Conservation (phyloP, 2,329 filamentous ascomycete species). For the Gnomoniopsis smithogilvyi region DNA sequence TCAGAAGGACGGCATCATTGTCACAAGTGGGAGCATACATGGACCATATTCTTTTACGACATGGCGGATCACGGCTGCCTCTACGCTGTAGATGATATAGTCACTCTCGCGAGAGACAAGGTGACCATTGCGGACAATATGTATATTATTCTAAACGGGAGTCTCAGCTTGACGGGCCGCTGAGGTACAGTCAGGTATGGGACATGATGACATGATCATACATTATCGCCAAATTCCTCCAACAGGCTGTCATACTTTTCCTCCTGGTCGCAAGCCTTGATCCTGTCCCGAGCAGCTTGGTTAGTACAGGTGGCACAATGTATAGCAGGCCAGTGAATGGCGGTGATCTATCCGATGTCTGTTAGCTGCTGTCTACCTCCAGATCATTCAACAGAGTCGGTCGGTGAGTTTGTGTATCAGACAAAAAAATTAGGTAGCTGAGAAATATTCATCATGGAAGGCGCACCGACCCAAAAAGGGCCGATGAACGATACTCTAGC, state of each 20-base stretch:
- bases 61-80: slow-evolving; percentile 83
- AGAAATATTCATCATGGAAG: slow-evolving; percentile 97
- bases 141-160: slow-evolving; percentile 70
- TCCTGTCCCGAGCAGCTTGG: slow-evolving; percentile 49
- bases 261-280: slow-evolving; percentile 91
- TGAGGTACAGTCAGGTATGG: slow-evolving; percentile 27
- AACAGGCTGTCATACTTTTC: slow-evolving; percentile 80
- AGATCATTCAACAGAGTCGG: slow-evolving; percentile 18
- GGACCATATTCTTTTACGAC: slow-evolving; percentile 89
- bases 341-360: background rate
- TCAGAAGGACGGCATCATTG: background rate
- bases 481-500: slow-evolving; percentile 87
- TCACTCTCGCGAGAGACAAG: slow-evolving; percentile 94
- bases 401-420: slow-evolving; percentile 57
- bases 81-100: slow-evolving; percentile 98
- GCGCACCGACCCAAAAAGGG: slow-evolving; percentile 50
- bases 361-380: slow-evolving; percentile 21
- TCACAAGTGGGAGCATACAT: slow-evolving; percentile 54
- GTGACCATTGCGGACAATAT: slow-evolving; percentile 91
- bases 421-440: slow-evolving; percentile 95
- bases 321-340: slow-evolving; percentile 2
- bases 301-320: slow-evolving; percentile 21
- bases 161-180: slow-evolving; percentile 44
- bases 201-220: slow-evolving; percentile 50
- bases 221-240: slow-evolving; percentile 80